A percentile compares a stretch with the other conserved stretches of the same genome.
phyloP scores from a whole-genome alignment of 768 basidiomycete genomes.

The Daedaleopsis sinensis region DNA sequence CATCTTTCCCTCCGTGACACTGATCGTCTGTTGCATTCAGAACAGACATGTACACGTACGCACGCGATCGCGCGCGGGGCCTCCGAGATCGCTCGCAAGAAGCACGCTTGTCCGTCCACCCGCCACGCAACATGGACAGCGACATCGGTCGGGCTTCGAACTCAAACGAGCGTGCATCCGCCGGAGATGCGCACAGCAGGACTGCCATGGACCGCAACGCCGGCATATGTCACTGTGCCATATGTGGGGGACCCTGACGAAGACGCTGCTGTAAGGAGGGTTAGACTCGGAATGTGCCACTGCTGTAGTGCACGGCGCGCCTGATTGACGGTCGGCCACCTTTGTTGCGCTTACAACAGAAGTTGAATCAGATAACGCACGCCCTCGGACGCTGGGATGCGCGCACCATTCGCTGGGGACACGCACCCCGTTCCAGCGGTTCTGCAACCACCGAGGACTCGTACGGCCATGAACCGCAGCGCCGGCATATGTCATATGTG shows the following conservation, averaged over 20 bases:
- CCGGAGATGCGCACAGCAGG: neutral
- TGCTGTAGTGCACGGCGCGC: no score
- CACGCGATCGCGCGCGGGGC: neutral
- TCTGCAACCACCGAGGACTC: no score
- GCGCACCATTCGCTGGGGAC: no score
- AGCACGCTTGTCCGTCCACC: neutral
- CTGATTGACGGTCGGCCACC: no score
- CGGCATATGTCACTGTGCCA: no score
- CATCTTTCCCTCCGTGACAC: no score
- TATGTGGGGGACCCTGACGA: neutral
- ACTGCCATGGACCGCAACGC: neutral
- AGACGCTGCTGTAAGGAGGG: neutral
- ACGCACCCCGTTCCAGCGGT: no score
- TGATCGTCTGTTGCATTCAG: no score
- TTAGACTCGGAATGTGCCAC: constrained; percentile 14
- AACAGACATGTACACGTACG: no score
- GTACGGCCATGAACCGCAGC: neutral
- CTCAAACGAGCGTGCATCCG: neutral
- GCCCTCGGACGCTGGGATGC: neutral
- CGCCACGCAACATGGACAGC: neutral
- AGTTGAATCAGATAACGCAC: no score
- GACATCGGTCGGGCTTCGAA: neutral
- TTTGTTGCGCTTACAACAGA: no score
- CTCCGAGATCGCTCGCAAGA: constrained; percentile 16
- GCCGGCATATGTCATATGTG: neutral